Evolutionary conservation across 768 basidiomycete genomes (phyloP), one percentile per base, ranked within the genome.

Genomic region (Pleurotus ostreatus): DNA sequence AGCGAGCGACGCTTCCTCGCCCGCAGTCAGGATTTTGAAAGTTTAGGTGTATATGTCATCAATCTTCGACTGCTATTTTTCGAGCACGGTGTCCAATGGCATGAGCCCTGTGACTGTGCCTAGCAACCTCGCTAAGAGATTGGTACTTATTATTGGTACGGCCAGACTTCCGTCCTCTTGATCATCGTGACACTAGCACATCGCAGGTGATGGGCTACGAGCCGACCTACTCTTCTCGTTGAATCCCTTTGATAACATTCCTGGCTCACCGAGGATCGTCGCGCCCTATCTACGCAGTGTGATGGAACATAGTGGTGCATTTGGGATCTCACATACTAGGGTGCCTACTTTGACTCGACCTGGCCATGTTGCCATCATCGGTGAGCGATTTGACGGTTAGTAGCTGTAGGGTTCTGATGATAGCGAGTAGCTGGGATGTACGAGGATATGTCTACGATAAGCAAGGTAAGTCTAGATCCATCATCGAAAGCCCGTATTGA

Each of bases 321-420:
- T 86, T 68, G 92, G 92, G 4, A 78, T 94, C 16, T 90, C 88
- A 3, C 92, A 94, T 67, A 93, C 92, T 1, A 79, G 83, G 30
- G 92, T 94, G 3, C 92, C 92, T 18, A 94, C 92, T 4, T 92
- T 94, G 63, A 90, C 87, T 67, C 73, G 92, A 18, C 92, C 92
- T 1, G 92, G 92, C 5, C 92, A 94, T 66, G 91, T 94, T 20
- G 92, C 92, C 20, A 81, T 94, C 53, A 92, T 94, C 58, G 92
- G 88, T 83, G 60, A 37, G 57, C 7, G 71, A 46, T 15, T 15
- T 11, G 30, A 3, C 22, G 40, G 1, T 13, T 34, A 34, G 26
- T 37, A 18, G 22, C 18, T 39, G 23, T 16, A 8, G 20, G 2
- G 53, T 43, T 4, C 39, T 26, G 11, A 47, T 45, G 26, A 34